phyloP scores from a whole-genome alignment of 2,329 filamentous ascomycete species.

The Ophiostoma ips region DNA sequence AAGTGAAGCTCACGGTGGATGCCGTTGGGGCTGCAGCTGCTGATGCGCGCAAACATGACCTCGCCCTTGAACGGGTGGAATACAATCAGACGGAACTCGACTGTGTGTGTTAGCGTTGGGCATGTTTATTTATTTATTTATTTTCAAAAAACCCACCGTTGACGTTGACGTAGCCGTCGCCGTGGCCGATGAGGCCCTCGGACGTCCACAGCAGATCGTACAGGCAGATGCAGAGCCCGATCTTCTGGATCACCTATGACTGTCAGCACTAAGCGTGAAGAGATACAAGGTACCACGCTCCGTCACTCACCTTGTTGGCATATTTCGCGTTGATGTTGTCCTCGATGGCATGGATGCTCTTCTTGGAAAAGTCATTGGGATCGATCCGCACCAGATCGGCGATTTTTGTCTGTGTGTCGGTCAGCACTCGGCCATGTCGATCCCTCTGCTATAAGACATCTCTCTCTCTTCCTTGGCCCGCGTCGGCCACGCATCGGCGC shows the following conservation, averaged over 20 bases:
- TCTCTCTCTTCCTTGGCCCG: no score
- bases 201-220: slow-evolving; percentile 83
- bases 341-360: slow-evolving; percentile 72
- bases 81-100: slow-evolving; percentile 84
- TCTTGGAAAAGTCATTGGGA: slow-evolving; percentile 76
- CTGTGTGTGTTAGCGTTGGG: slow-evolving; percentile 28
- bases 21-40: slow-evolving; percentile 36
- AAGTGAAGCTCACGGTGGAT: slow-evolving; percentile 14
- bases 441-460: no score
- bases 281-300: no score
- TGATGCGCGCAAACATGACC: slow-evolving; percentile 74
- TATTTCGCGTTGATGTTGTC: slow-evolving; percentile 97
- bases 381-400: slow-evolving; percentile 88
- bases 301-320: slow-evolving; percentile 56
- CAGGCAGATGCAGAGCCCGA: slow-evolving; percentile 85
- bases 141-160: slow-evolving; percentile 46
- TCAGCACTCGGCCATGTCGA: no score
- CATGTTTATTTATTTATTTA: not conserved
- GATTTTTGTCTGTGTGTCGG: slow-evolving; percentile 59
- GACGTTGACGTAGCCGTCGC: slow-evolving; percentile 82
- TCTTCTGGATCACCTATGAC: slow-evolving; percentile 58
- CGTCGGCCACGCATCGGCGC: not conserved
- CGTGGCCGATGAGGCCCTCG: slow-evolving; percentile 87
- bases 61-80: slow-evolving; percentile 95
- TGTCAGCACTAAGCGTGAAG: not conserved